Percentiles rank a stretch among this genome's conserved stretches.
phyloP scores from a whole-genome alignment of 192 early-diverging fungal species.

The Backusella westeae region DNA sequence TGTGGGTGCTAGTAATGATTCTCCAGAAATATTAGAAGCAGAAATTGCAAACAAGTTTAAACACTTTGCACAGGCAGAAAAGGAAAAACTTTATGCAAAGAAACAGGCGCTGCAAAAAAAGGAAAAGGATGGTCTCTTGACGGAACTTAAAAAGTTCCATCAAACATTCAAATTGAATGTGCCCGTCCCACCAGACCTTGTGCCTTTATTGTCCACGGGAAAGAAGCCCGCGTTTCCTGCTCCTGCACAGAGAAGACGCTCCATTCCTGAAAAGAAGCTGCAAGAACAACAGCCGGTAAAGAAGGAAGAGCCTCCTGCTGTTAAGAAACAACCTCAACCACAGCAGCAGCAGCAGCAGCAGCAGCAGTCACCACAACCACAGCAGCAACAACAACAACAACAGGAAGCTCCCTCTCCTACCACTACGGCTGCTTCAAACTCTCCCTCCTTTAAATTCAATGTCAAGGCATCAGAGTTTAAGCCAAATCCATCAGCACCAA shows the following conservation, averaged over 20 bases:
- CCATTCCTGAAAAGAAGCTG: slow-evolving; percentile 1
- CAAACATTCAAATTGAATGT: slow-evolving; percentile 75
- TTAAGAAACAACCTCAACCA: neutral
- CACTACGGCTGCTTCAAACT: slow-evolving; percentile 1
- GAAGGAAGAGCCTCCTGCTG: neutral
- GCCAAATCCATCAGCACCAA: slow-evolving; percentile 65
- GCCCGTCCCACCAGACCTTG: slow-evolving; percentile 80
- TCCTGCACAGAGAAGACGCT: slow-evolving; percentile 4
- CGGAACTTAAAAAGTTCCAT: slow-evolving; percentile 81
- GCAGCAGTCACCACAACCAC: slow-evolving; percentile 8
- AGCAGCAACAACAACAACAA: neutral
- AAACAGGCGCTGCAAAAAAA: slow-evolving; percentile 73
- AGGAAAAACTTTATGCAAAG: slow-evolving; percentile 71
- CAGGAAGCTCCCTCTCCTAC: slow-evolving; percentile 13
- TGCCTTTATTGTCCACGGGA: slow-evolving; percentile 67
- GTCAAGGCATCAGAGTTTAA: slow-evolving; percentile 75
- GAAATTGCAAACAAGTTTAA: slow-evolving; percentile 55
- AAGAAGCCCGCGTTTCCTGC: slow-evolving; percentile 23
- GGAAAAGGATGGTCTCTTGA: slow-evolving; percentile 69
- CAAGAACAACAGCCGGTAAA: neutral
- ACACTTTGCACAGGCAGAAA: slow-evolving; percentile 75
- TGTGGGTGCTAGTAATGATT: neutral
- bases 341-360: neutral
- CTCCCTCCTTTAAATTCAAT: slow-evolving; percentile 61
- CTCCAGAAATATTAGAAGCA: slow-evolving; percentile 35